Evolutionary conservation across 768 basidiomycete genomes (phyloP).

Genomic region (Naematelia encephala): DNA sequence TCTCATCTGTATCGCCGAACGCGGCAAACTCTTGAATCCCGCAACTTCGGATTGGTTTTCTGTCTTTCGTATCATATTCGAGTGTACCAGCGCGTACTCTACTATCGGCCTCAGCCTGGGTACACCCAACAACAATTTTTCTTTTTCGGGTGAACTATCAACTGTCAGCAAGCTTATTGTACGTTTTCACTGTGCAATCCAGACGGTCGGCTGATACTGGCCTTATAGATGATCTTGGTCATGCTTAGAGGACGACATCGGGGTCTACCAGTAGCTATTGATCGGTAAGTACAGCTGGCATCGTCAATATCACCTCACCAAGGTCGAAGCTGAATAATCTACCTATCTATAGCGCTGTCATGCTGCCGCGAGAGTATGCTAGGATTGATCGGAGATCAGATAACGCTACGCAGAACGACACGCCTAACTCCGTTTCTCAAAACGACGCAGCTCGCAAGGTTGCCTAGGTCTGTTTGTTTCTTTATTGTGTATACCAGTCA

Average conservation of each 20-base stretch:
- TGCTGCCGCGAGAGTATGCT: constrained; percentile 35
- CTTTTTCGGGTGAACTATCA: constrained; percentile 34
- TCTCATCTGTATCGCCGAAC: constrained; percentile 38
- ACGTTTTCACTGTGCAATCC: too few species aligned
- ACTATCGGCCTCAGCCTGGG: constrained; percentile 42
- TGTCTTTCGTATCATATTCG: constrained; percentile 43
- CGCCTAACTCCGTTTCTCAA: too few species aligned
- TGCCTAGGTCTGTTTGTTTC: too few species aligned
- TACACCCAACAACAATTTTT: constrained; percentile 41
- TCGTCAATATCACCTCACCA: too few species aligned
- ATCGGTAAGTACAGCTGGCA: constrained; percentile 16
- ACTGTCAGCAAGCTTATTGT: constrained; percentile 42
- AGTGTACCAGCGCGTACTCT: constrained; percentile 43
- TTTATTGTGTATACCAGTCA: too few species aligned
- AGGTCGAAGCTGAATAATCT: too few species aligned
- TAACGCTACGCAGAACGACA: neutral
- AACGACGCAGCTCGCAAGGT: too few species aligned
- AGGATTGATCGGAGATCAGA: constrained; percentile 13
- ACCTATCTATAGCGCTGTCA: constrained; percentile 19
- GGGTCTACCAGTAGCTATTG: constrained; percentile 44
- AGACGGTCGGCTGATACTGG: neutral
- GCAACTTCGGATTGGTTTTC: constrained; percentile 32
- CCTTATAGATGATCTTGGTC: constrained; percentile 21
- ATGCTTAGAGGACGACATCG: constrained; percentile 44
- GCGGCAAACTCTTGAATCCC: constrained; percentile 33